Conservation (phyloP, 257 asterid species). For the Handroanthus guayacan region DNA sequence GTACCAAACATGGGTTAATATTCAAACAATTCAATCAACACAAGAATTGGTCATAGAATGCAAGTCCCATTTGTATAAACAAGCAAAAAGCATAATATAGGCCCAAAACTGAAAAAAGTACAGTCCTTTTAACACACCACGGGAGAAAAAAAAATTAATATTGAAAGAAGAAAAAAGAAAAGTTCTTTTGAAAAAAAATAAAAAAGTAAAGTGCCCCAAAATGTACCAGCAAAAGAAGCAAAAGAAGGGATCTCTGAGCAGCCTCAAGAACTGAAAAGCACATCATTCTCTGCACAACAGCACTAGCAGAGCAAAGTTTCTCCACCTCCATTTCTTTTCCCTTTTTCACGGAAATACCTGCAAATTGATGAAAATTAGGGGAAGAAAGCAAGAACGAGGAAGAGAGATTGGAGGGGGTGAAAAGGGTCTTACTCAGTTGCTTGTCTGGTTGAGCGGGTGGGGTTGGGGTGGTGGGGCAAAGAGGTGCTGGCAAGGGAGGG, state of each 20-base stretch:
- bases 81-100: background rate
- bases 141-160: background rate
- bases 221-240: slow-evolving; percentile 52
- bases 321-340: slow-evolving; percentile 40
- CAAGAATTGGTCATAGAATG: background rate
- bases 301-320: slow-evolving; percentile 35
- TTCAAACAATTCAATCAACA: background rate
- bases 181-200: background rate
- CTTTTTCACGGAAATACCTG: background rate
- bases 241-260: slow-evolving; percentile 39
- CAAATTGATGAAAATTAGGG: slow-evolving; percentile 2
- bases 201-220: slow-evolving; percentile 31
- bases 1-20: too few relatives aligned
- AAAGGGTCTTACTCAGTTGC: background rate
- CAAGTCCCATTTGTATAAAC: background rate
- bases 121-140: background rate
- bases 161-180: background rate
- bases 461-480: too few relatives aligned
- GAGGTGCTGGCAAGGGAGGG: slow-evolving; percentile 37
- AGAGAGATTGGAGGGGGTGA: slow-evolving; percentile 6
- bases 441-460: background rate
- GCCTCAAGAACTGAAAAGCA: slow-evolving; percentile 42
- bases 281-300: slow-evolving; percentile 37
- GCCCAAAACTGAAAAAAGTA: background rate
- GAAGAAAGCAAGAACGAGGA: background rate